These are phyloP conservation scores for Acanthamoeba lugdunensis DNA, from an alignment of 208 protist genomes.

Conservation along the genomic window DNA sequence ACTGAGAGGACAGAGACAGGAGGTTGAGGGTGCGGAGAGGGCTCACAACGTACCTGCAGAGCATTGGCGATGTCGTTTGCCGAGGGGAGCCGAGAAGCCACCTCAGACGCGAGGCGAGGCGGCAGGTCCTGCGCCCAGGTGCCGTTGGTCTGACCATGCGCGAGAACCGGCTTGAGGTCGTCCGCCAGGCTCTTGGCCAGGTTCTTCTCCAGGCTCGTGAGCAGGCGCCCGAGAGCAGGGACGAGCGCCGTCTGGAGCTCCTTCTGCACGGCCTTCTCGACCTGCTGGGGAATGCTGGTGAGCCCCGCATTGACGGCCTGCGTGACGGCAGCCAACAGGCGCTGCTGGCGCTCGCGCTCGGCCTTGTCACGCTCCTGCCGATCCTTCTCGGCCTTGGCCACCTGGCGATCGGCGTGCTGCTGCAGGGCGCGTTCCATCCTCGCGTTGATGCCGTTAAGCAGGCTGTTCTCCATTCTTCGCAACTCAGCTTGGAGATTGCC, in stretches of 20 bases:
- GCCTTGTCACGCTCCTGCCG: conserved; percentile 38
- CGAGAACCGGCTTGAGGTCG: conserved; percentile 39
- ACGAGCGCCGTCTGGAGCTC: conserved; percentile 30
- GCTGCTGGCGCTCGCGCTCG: conserved; percentile 45
- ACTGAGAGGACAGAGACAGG: not conserved
- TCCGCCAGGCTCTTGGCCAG: conserved; percentile 38
- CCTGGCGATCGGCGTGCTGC: conserved; percentile 50
- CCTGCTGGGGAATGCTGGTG: conserved; percentile 11
- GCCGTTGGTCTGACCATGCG: not conserved
- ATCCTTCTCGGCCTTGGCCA: conserved; percentile 46
- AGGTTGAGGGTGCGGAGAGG: not conserved
- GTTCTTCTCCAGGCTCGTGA: conserved; percentile 38
- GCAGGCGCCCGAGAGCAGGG: conserved; percentile 13
- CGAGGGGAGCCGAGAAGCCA: not conserved
- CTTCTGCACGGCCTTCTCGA: conserved; percentile 51
- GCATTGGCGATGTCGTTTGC: not conserved
- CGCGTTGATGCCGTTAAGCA: not conserved
- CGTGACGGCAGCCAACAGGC: conserved; percentile 42
- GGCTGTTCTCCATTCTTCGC: not conserved
- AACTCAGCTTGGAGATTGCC: conserved; percentile 9
- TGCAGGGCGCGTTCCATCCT: conserved; percentile 42
- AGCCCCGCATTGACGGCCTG: conserved; percentile 22
- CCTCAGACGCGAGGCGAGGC: not conserved
- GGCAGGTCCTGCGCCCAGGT: not conserved
- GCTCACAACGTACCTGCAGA: not conserved